Conservation (phyloP, 495 filamentous ascomycete genomes). For the Xylaria telfairii region DNA sequence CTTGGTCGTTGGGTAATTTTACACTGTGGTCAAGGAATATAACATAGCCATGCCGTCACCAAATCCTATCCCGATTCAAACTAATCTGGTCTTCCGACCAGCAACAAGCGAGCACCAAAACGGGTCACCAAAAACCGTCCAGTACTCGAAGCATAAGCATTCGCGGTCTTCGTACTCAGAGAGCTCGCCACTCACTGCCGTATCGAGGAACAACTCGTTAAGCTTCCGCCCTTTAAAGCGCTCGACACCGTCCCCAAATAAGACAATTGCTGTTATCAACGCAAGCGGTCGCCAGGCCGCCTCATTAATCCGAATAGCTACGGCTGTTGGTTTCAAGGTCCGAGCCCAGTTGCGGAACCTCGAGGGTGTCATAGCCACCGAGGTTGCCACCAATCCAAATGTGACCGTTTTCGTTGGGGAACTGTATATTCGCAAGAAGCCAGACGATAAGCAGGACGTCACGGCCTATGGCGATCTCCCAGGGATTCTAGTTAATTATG, state of each 20-base stretch:
- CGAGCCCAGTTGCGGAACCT: conserved; percentile 86
- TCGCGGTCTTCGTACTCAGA: conserved; percentile 61
- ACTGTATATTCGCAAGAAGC: conserved; percentile 68
- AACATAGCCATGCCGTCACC: conserved; percentile 32
- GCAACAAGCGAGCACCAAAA: conserved; percentile 45
- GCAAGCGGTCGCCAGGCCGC: conserved; percentile 91
- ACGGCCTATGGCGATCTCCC: conserved; percentile 50
- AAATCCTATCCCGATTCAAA: conserved; percentile 46
- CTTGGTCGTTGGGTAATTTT: not conserved
- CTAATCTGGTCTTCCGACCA: conserved; percentile 51
- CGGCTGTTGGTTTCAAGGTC: conserved; percentile 88
- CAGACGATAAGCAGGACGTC: conserved; percentile 50
- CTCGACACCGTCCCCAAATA: conserved; percentile 60
- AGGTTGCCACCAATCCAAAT: conserved; percentile 80
- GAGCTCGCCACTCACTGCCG: conserved; percentile 49
- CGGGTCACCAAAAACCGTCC: conserved; percentile 32
- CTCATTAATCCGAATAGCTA: conserved; percentile 88
- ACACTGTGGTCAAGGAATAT: not conserved
- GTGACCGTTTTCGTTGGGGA: conserved; percentile 83
- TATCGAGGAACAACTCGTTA: conserved; percentile 55
- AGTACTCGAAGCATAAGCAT: conserved; percentile 55
- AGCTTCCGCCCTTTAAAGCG: conserved; percentile 59
- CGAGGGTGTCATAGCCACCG: conserved; percentile 80
- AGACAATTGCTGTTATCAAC: conserved; percentile 92
- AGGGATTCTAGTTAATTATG: conserved; percentile 59